A percentile compares a stretch with the other conserved stretches of the same genome.
Evolutionary conservation across 495 filamentous ascomycete genomes (phyloP).

Genomic region (Parmelia sp.): DNA sequence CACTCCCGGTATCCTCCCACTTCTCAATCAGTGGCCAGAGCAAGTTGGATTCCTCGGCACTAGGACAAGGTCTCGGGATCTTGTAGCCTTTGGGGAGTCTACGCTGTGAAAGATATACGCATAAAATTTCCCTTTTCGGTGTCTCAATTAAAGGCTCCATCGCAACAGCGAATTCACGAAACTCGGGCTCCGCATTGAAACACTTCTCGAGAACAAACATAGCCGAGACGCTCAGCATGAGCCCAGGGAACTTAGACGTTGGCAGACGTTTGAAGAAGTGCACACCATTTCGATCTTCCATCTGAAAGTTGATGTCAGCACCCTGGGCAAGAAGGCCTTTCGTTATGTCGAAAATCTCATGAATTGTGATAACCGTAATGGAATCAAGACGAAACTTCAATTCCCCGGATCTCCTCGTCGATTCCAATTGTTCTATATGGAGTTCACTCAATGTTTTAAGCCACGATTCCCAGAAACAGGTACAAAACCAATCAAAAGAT

Average conservation of each 20-base stretch:
- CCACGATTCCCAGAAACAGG: slow-evolving; percentile 3
- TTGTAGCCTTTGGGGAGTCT: too few relatives aligned
- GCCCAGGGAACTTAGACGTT: too few relatives aligned
- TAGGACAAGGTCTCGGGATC: background rate
- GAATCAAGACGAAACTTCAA: background rate
- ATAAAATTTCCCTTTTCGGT: background rate
- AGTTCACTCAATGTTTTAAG: background rate
- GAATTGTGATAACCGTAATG: background rate
- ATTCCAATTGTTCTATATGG: background rate
- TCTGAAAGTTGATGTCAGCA: slow-evolving; percentile 1
- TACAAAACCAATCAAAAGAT: too few relatives aligned
- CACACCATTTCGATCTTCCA: background rate
- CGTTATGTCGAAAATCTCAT: background rate
- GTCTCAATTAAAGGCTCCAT: background rate
- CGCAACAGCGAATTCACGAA: slow-evolving; percentile 3
- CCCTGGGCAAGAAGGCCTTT: slow-evolving; percentile 6
- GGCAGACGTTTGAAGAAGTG: too few relatives aligned
- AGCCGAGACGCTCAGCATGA: background rate
- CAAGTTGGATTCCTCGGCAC: background rate
- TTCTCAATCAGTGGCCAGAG: slow-evolving; percentile 7
- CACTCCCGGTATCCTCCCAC: background rate
- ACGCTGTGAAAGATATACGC: background rate
- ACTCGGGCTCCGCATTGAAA: slow-evolving; percentile 4
- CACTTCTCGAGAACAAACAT: slow-evolving; percentile 6
- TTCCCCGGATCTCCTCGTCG: background rate